phyloP scores from a whole-genome alignment of 2,329 filamentous ascomycete species.

The Fusarium pseudoanthophilum region DNA sequence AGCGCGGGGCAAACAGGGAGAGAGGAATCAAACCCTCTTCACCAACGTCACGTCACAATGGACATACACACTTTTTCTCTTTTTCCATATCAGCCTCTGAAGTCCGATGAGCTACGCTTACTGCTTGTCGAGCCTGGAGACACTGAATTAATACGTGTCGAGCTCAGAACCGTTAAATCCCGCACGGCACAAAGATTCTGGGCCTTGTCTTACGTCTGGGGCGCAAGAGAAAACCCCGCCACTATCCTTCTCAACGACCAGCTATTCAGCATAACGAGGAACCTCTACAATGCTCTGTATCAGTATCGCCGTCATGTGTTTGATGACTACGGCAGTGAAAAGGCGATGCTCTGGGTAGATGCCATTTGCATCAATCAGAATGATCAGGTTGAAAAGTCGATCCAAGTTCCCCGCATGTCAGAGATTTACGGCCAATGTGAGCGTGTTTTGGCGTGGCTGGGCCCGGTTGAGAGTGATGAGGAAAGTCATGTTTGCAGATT shows the following conservation, averaged over 20 bases:
- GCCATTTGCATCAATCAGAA: conserved; percentile 27
- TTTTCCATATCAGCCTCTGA: neutral
- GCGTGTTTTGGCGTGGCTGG: conserved; percentile 21
- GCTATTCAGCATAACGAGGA: conserved; percentile 1
- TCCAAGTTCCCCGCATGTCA: conserved; percentile 25
- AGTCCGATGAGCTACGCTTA: neutral
- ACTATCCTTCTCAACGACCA: neutral
- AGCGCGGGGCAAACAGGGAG: neutral
- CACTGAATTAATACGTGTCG: accelerated
- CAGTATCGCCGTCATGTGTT: neutral
- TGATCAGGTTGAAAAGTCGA: conserved; percentile 9
- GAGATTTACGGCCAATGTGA: conserved; percentile 26
- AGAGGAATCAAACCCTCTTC: neutral
- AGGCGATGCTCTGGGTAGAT: conserved; percentile 3
- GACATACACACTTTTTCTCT: accelerated
- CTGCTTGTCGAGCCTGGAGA: accelerated
- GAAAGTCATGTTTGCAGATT: neutral
- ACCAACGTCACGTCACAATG: neutral
- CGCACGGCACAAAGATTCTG: neutral
- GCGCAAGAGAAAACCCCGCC: neutral
- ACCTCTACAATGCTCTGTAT: conserved; percentile 7
- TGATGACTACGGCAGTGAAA: accelerated
- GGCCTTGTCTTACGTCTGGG: conserved; percentile 29
- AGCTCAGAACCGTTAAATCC: neutral
- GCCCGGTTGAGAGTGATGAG: neutral